phyloP scores from a whole-genome alignment of 768 basidiomycete species.

The Cantharellus anzutake region DNA sequence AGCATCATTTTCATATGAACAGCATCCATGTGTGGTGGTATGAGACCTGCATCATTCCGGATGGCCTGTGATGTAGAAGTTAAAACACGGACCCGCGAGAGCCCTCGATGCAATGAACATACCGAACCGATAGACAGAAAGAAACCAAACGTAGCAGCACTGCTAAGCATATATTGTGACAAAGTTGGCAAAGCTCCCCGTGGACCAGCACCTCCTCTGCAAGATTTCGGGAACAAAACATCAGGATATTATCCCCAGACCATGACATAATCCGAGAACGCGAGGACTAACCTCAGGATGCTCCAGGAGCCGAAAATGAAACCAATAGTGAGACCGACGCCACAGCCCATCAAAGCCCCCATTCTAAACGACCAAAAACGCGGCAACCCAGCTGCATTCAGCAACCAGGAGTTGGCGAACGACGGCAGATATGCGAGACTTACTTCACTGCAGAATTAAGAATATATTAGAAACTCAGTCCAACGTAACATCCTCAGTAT shows the following conservation, averaged over 20 bases:
- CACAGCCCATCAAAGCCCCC: constrained; percentile 83
- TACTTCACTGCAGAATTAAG: too few species aligned
- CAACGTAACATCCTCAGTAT: too few species aligned
- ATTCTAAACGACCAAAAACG: constrained; percentile 29
- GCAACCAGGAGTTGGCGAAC: too few species aligned
- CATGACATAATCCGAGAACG: not conserved
- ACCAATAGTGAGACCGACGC: constrained; percentile 90
- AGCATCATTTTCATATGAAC: constrained; percentile 32
- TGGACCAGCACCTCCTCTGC: constrained; percentile 76
- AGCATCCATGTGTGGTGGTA: constrained; percentile 43
- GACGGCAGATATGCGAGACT: too few species aligned
- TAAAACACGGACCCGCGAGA: constrained; percentile 5
- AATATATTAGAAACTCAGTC: too few species aligned
- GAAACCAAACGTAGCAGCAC: constrained; percentile 92
- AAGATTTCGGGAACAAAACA: not conserved
- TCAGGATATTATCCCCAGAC: not conserved
- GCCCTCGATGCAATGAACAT: constrained; percentile 3
- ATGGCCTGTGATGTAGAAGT: constrained; percentile 43
- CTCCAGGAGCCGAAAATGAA: constrained; percentile 93
- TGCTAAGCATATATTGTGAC: constrained; percentile 96
- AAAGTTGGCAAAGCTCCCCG: constrained; percentile 79
- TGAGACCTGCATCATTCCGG: constrained; percentile 44
- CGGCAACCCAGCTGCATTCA: too few species aligned
- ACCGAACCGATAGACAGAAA: constrained; percentile 93
- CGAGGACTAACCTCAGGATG: constrained; percentile 51